A percentile compares a stretch with the other conserved stretches of the same genome.
phyloP scores from a whole-genome alignment of 257 asterid species.

The Linaria vulgaris region DNA sequence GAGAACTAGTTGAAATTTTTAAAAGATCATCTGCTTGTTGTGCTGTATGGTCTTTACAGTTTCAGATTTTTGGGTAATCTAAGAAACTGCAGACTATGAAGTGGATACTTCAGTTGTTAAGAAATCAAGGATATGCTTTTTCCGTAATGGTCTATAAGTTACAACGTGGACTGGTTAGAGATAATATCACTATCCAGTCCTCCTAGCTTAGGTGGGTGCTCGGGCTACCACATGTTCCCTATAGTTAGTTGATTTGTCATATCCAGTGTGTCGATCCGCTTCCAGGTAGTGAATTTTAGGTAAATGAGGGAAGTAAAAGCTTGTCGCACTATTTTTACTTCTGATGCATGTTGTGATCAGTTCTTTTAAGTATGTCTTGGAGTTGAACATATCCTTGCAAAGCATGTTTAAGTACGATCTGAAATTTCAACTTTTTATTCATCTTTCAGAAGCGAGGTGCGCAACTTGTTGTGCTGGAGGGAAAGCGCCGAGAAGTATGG shows the following conservation, averaged over 20 bases:
- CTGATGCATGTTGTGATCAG: neutral
- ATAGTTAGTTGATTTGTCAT: neutral
- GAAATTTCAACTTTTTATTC: neutral
- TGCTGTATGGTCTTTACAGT: too few relatives aligned
- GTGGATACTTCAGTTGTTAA: neutral
- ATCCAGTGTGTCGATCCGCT: neutral
- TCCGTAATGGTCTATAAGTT: neutral
- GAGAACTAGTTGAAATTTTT: neutral
- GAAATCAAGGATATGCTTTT: neutral
- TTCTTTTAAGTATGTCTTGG: neutral
- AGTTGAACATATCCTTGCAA: conserved; percentile 1
- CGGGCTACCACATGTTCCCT: too few relatives aligned
- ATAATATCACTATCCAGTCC: neutral
- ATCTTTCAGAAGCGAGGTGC: conserved; percentile 72
- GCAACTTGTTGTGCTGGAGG: conserved; percentile 87
- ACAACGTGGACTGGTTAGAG: neutral
- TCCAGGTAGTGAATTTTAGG: neutral
- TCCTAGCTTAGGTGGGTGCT: too few relatives aligned
- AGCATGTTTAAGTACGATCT: neutral
- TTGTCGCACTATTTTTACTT: neutral
- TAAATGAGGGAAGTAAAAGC: neutral
- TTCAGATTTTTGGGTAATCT: too few relatives aligned
- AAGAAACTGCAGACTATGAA: neutral
- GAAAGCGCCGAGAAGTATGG: conserved; percentile 85
- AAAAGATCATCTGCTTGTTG: neutral